These are phyloP conservation scores for Cadophora malorum DNA, from an alignment of 2,329 filamentous ascomycete genomes.

Conservation along the genomic window DNA sequence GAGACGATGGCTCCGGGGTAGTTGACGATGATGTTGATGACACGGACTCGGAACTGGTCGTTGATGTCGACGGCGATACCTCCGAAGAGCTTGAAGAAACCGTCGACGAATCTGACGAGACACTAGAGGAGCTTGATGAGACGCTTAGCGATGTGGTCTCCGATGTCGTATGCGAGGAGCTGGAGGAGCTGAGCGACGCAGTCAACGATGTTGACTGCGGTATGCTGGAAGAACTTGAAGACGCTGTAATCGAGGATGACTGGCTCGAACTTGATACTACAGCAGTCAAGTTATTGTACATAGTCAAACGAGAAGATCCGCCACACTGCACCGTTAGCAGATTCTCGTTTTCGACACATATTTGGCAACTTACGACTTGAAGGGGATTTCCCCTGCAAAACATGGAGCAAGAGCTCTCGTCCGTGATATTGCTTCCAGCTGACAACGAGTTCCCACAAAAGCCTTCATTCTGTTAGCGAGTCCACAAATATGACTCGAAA, in stretches of 20 bases:
- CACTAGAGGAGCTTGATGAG: slow-evolving; percentile 3
- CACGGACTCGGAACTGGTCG: neutral
- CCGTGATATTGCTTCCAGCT: slow-evolving; percentile 33
- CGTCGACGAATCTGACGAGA: neutral
- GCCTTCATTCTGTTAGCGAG: slow-evolving; percentile 22
- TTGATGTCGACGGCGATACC: neutral
- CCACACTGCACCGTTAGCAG: slow-evolving; percentile 33
- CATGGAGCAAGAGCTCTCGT: slow-evolving; percentile 38
- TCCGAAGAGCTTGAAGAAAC: neutral
- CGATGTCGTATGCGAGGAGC: neutral
- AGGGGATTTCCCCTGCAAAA: slow-evolving; percentile 37
- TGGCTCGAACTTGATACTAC: slow-evolving; percentile 16
- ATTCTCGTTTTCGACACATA: slow-evolving; percentile 2
- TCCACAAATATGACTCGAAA: neutral
- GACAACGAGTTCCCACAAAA: slow-evolving; percentile 41
- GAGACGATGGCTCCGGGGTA: neutral
- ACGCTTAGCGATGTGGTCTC: neutral
- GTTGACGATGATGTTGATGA: neutral
- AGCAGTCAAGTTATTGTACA: slow-evolving; percentile 30
- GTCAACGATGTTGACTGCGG: slow-evolving; percentile 11
- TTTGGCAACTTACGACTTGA: slow-evolving; percentile 41
- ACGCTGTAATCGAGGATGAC: slow-evolving; percentile 13
- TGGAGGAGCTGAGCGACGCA: slow-evolving; percentile 1
- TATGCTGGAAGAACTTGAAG: slow-evolving; percentile 13
- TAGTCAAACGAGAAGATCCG: slow-evolving; percentile 35